These are phyloP conservation scores for Diutina rugosa DNA, from an alignment of 1,139 yeast species.

Conservation along the genomic window DNA sequence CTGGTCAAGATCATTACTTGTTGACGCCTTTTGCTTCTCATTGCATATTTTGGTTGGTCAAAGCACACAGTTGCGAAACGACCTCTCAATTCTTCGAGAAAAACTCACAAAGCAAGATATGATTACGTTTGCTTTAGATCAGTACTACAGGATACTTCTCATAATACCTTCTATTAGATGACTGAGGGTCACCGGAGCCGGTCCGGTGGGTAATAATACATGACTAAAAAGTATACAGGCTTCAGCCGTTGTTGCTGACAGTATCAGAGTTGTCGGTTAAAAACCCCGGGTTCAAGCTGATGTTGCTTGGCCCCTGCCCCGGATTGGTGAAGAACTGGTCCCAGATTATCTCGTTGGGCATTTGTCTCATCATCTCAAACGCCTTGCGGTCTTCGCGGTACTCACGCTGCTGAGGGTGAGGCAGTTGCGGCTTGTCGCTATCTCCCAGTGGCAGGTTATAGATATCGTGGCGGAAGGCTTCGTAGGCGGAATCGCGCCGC, in stretches of 20 bases:
- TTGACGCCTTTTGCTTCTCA: too few species aligned
- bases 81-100: too few species aligned
- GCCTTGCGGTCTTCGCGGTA: slow-evolving; percentile 7
- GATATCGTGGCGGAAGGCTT: neutral
- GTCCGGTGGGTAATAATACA: neutral
- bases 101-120: too few species aligned
- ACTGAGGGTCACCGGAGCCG: neutral
- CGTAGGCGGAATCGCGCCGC: slow-evolving; percentile 2
- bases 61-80: too few species aligned
- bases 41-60: too few species aligned
- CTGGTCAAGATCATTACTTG: too few species aligned
- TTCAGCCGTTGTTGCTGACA: neutral
- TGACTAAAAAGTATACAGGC: too few species aligned
- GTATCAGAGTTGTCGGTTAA: neutral
- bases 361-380: slow-evolving; percentile 50
- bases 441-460: neutral
- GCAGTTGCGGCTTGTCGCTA: neutral
- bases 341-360: slow-evolving; percentile 65
- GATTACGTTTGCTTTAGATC: too few species aligned
- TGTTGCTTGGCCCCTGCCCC: neutral
- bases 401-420: slow-evolving; percentile 3
- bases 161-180: neutral
- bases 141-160: too few species aligned
- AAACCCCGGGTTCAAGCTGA: neutral
- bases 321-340: slow-evolving; percentile 49